These are phyloP conservation scores for Saturnispora ahearnii DNA, from an alignment of 805 yeast species.

Conservation along the genomic window DNA sequence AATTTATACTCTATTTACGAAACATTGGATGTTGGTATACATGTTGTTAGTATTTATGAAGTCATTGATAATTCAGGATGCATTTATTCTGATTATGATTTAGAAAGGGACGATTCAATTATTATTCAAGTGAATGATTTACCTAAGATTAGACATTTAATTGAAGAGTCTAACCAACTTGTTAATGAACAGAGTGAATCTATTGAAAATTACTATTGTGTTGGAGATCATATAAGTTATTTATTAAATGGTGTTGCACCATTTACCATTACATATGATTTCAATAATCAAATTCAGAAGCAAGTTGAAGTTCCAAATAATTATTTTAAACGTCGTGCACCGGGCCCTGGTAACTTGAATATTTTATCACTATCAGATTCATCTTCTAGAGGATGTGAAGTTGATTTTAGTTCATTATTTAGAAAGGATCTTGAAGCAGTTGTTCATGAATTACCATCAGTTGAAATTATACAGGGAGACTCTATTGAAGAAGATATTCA, in stretches of 20 bases:
- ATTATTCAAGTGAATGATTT: constrained; percentile 64
- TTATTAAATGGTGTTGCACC: constrained; percentile 74
- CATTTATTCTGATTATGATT: constrained; percentile 33
- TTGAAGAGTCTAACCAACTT: constrained; percentile 27
- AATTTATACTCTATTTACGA: constrained; percentile 38
- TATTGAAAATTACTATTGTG: constrained; percentile 55
- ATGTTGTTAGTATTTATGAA: constrained; percentile 46
- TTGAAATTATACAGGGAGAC: constrained; percentile 76
- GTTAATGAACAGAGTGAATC: constrained; percentile 10
- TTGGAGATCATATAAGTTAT: constrained; percentile 81
- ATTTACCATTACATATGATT: constrained; percentile 63
- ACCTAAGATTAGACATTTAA: constrained; percentile 50
- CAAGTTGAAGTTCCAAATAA: constrained; percentile 34
- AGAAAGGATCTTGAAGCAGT: constrained; percentile 25
- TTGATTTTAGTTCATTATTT: constrained; percentile 36
- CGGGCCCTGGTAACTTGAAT: constrained; percentile 68
- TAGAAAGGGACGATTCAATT: constrained; percentile 17
- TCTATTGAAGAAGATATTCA: constrained; percentile 71
- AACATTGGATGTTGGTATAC: constrained; percentile 60
- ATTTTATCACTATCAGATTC: constrained; percentile 67
- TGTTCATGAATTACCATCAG: constrained; percentile 54
- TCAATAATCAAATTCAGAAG: constrained; percentile 51
- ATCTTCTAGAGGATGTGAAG: constrained; percentile 54
- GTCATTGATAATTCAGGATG: constrained; percentile 70
- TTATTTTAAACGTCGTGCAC: constrained; percentile 57